Conservation (phyloP, 2,329 filamentous ascomycete species). For the Diaporthe citri region DNA sequence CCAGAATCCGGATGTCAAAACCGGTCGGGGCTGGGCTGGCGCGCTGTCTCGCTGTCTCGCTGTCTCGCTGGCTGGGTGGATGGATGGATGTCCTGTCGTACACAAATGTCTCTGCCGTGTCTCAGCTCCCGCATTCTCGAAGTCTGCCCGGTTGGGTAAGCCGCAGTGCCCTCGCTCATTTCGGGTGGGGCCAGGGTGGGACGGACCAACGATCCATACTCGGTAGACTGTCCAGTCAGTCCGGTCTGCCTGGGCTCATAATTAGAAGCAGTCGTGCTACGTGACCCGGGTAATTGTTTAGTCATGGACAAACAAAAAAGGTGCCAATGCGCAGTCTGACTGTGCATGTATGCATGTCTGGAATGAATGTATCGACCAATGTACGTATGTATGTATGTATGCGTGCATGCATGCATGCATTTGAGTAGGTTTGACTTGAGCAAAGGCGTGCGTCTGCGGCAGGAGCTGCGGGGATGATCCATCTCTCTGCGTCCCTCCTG, state of each 20-base stretch:
- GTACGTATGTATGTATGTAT: not conserved
- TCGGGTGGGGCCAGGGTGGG: not conserved
- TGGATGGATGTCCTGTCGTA: not conserved
- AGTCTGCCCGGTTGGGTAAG: slow-evolving; percentile 27
- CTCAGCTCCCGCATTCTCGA: slow-evolving; percentile 22
- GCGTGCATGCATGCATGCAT: not conserved
- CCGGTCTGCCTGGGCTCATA: not conserved
- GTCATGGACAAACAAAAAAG: not conserved
- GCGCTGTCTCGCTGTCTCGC: not conserved
- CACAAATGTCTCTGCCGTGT: slow-evolving; percentile 15
- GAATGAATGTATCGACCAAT: not conserved
- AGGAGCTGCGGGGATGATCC: not conserved
- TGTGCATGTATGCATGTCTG: not conserved
- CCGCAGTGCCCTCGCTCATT: not conserved
- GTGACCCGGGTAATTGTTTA: slow-evolving; percentile 1
- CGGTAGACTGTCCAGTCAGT: not conserved
- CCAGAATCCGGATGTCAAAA: not conserved
- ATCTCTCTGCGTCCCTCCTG: not conserved
- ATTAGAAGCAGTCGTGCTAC: slow-evolving; percentile 27
- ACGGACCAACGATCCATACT: not conserved
- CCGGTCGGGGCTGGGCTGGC: slow-evolving; percentile 3
- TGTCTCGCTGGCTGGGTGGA: not conserved
- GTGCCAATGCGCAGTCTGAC: not conserved
- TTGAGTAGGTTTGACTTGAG: not conserved
- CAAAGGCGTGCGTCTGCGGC: slow-evolving; percentile 3